phyloP scores from a whole-genome alignment of 371 early-diverging fungal genomes.

The Mucor circinelloides region DNA sequence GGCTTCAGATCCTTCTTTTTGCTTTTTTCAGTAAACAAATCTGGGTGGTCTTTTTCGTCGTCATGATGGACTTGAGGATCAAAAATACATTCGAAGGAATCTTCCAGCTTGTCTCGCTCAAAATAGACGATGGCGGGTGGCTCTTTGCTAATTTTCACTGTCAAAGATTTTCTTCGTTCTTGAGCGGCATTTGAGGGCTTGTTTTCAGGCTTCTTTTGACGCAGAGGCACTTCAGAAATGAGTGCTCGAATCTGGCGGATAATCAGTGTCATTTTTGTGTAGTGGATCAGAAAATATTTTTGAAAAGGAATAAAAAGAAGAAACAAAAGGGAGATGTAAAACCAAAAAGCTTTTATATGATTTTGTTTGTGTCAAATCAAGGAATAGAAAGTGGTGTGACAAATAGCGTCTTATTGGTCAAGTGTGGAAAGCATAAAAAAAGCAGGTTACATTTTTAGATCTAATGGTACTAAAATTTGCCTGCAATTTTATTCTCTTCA shows the following conservation, averaged over 20 bases:
- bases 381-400: constrained; percentile 11
- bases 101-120: constrained; percentile 39
- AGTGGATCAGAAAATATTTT: background rate
- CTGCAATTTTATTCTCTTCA: constrained; percentile 10
- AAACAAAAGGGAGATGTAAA: constrained; percentile 7
- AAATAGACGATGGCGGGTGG: constrained; percentile 45
- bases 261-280: constrained; percentile 23
- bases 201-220: constrained; percentile 6
- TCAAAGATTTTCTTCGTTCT: constrained; percentile 27
- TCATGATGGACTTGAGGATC: constrained; percentile 48
- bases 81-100: constrained; percentile 46
- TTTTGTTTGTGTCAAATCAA: constrained; percentile 7
- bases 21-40: constrained; percentile 19
- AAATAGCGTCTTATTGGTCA: background rate
- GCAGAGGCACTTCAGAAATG: constrained; percentile 2
- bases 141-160: constrained; percentile 49
- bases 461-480: background rate
- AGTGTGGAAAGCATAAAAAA: constrained; percentile 5
- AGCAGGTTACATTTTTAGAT: constrained; percentile 1
- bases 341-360: constrained; percentile 7
- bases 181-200: background rate
- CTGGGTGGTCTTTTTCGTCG: constrained; percentile 48
- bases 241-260: constrained; percentile 24
- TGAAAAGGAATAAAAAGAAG: background rate
- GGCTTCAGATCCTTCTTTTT: constrained; percentile 28